Evolutionary conservation across 441 rosid genomes (phyloP).

Genomic region (Adansonia rubrostipa): DNA sequence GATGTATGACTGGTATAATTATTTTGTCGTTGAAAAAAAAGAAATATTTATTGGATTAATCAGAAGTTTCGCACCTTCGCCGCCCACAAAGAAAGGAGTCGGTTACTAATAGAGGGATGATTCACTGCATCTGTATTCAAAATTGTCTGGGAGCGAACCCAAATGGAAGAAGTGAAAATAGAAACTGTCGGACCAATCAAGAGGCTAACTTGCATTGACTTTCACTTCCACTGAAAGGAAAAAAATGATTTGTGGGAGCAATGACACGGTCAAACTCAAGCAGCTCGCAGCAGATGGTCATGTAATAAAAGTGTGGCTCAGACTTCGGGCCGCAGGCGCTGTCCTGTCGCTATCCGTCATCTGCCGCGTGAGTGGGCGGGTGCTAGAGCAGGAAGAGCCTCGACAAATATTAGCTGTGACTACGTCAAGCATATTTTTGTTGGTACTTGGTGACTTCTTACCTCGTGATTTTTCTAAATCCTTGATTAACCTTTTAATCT

Average conservation of each 20-base stretch:
- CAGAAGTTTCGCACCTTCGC: neutral
- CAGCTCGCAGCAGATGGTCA: conserved; percentile 7
- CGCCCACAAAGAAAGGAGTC: neutral
- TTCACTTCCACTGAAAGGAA: neutral
- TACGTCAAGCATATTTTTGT: neutral
- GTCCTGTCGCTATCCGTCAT: neutral
- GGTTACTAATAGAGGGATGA: neutral
- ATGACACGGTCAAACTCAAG: neutral
- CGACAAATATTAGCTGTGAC: neutral
- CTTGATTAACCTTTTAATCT: too few species aligned
- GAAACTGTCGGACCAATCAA: conserved; percentile 20
- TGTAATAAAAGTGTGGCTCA: neutral
- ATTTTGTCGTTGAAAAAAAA: neutral
- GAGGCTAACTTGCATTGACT: conserved; percentile 21
- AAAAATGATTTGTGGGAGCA: neutral
- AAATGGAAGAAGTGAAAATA: neutral
- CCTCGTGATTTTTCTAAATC: too few species aligned
- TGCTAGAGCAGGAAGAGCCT: neutral
- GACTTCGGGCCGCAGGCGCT: neutral
- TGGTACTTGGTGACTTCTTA: neutral
- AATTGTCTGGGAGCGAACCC: neutral
- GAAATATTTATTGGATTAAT: neutral
- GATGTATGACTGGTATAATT: too few species aligned
- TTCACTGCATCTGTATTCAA: conserved; percentile 25
- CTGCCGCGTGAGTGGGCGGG: conserved; percentile 5